Base-by-base conservation (phyloP, 805 yeast species). In the Monosporozyma servazzii region DNA sequence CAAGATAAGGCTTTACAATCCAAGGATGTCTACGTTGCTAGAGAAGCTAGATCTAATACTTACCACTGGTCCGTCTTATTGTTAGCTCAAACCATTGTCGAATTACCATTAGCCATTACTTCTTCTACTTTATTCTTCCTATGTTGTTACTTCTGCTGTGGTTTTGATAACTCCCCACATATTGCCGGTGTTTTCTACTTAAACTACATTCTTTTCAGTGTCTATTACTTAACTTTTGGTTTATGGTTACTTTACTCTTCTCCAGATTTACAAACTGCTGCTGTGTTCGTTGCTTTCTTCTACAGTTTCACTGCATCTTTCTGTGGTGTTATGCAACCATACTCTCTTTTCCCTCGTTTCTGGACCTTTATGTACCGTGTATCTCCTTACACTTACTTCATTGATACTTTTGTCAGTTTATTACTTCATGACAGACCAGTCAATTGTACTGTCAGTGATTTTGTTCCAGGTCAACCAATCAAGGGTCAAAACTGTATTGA, bases 31-130 rank as follows among this genome's bases (percentile, higher is more conserved):
- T 85, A 70, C 61, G 88, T 84, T 65, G 86, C 81, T 11, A 76
- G 91, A 61, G 93, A 85, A 61, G 73, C 81, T 18, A 77, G 81
- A 52, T 81, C 88, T 2, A 83, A 82, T 61, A 86, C 88, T 15
- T 85, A 78, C 70, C 85, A 82, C 60, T 85, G 90, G 90, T 73
- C 82, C 15, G 68, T 78, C 43, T 68, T 85, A 65, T 60, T 82
- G 47, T 46, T 82, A 27, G 69, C 84, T 9, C 82, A 82, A 58
- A 70, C 70, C 48, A 23, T 79, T 3, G 75, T 74, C 53, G 93
- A 85, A 63, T 57, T 82, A 27, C 89, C 90, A 1, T 81, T 81
- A 64, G 77, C 77, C 53, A 56, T 75, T 33, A 51, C 75, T 21
- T 67, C 74, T 58, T 70, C 76, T 33, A 76, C 84, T 13, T 45